A percentile compares a stretch with the other conserved stretches of the same genome.
phyloP scores from a whole-genome alignment of 78 protist species.

The Planoprotostelium fungivorum region DNA sequence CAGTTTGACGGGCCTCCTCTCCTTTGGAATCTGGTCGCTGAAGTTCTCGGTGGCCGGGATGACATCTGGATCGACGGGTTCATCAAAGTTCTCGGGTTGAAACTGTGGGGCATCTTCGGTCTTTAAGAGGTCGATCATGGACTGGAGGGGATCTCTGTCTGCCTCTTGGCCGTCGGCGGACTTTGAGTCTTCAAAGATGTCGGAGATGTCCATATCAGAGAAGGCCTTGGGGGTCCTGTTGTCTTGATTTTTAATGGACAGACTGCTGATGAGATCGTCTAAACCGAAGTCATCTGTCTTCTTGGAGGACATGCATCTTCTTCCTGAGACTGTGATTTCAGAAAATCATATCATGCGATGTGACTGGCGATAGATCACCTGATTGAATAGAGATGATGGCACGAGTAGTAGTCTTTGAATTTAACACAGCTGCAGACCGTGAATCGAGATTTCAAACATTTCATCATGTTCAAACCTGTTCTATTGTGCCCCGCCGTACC shows the following conservation, averaged over 20 bases:
- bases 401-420: too few relatives aligned
- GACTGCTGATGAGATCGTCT: neutral
- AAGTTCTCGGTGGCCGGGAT: too few relatives aligned
- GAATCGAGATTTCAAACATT: too few relatives aligned
- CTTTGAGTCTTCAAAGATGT: neutral
- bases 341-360: too few relatives aligned
- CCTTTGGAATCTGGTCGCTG: neutral
- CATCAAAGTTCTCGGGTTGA: too few relatives aligned
- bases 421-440: too few relatives aligned
- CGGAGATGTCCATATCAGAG: neutral
- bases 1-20: neutral
- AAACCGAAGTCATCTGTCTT: neutral
- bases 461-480: too few relatives aligned
- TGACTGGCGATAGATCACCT: too few relatives aligned
- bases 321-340: too few relatives aligned
- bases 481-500: too few relatives aligned
- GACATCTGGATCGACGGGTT: too few relatives aligned
- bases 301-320: neutral
- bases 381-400: too few relatives aligned
- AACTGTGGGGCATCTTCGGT: neutral
- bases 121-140: neutral
- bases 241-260: neutral
- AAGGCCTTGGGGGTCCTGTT: neutral
- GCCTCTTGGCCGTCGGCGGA: neutral
- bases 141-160: neutral